These are phyloP conservation scores for Fusarium euwallaceae DNA, from an alignment of 2,329 filamentous ascomycete species.

Conservation along the genomic window DNA sequence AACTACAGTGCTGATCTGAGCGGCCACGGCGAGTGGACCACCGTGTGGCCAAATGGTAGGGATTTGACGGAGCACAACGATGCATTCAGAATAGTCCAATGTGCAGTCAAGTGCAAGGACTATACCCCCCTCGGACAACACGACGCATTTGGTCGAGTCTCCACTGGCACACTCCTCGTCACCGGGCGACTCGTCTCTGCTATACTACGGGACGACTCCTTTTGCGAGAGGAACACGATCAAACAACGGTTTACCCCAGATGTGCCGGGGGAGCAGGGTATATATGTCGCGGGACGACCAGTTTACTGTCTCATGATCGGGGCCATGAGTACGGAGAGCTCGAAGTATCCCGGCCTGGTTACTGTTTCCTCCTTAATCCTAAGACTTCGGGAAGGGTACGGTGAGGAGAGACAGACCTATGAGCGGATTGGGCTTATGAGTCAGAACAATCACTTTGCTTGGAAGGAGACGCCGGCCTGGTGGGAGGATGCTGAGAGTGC, in stretches of 20 bases:
- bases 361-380: background rate
- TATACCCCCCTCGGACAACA: background rate
- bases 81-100: background rate
- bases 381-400: background rate
- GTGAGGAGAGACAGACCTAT: background rate
- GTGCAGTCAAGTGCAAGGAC: background rate
- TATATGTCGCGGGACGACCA: background rate
- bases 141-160: background rate
- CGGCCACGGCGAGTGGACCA: background rate
- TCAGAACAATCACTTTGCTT: background rate
- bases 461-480: background rate
- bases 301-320: background rate
- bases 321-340: background rate
- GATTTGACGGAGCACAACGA: background rate
- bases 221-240: background rate
- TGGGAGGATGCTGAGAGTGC: background rate
- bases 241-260: background rate
- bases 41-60: background rate
- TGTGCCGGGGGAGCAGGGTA: background rate
- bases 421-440: background rate
- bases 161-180: background rate
- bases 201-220: background rate
- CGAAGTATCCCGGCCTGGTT: background rate
- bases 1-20: background rate
- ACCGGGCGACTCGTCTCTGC: background rate